Percentiles rank a stretch among this genome's conserved stretches.
Conservation (phyloP, 257 asterid species). For the Gentiana dahurica region DNA sequence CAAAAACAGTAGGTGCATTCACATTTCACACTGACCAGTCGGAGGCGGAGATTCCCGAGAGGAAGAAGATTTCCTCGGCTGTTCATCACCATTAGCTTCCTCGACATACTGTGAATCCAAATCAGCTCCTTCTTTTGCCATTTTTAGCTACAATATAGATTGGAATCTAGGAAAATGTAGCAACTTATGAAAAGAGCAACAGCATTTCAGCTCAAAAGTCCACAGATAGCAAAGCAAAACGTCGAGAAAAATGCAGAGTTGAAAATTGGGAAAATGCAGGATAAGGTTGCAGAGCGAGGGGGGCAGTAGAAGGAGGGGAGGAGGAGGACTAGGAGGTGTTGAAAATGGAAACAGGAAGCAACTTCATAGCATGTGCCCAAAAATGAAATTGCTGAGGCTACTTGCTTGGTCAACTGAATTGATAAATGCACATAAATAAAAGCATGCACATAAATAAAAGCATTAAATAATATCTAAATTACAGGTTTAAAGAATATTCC, state of each 20-base stretch:
- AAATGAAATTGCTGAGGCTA: too few species aligned
- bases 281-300: constrained; percentile 18
- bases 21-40: constrained; percentile 5
- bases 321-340: constrained; percentile 15
- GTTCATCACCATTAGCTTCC: constrained; percentile 9
- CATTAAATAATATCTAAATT: too few species aligned
- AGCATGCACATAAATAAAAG: too few species aligned
- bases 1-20: background rate
- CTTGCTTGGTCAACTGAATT: too few species aligned
- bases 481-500: too few species aligned
- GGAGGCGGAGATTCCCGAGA: constrained; percentile 59
- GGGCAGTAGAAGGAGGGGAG: constrained; percentile 16
- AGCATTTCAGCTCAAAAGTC: constrained; percentile 8
- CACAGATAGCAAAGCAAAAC: background rate
- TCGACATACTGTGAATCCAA: constrained; percentile 5
- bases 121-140: constrained; percentile 18
- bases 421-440: too few species aligned
- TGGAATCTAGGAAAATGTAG: background rate
- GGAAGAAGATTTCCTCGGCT: constrained; percentile 30
- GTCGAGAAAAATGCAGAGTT: background rate
- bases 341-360: constrained; percentile 18
- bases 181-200: background rate
- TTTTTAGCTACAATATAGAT: background rate
- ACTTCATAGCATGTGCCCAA: too few species aligned
- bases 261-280: constrained; percentile 7